These are phyloP conservation scores for Blumeriella jaapii DNA, from an alignment of 2,329 filamentous ascomycete species.

Conservation along the genomic window DNA sequence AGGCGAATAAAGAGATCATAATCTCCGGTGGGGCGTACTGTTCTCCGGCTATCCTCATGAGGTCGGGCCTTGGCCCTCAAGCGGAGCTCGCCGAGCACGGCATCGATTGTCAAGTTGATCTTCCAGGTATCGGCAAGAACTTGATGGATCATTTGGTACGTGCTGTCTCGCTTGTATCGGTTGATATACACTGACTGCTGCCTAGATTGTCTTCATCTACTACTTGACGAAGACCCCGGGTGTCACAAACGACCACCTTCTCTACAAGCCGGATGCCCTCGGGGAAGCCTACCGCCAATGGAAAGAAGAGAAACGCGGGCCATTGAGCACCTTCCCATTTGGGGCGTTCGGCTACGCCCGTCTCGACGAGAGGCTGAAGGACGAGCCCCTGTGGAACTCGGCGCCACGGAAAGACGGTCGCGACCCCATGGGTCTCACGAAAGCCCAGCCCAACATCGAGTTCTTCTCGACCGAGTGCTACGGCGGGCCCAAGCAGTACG, in stretches of 20 bases:
- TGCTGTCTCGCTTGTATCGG: constrained; percentile 5
- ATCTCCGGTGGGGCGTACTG: constrained; percentile 37
- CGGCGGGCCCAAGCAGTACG: constrained; percentile 46
- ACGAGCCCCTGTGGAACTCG: constrained; percentile 42
- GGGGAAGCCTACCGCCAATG: constrained; percentile 41
- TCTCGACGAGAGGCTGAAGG: constrained; percentile 45
- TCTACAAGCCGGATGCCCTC: constrained; percentile 42
- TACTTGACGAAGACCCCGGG: constrained; percentile 43
- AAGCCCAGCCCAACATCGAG: constrained; percentile 47
- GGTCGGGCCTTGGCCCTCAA: constrained; percentile 34
- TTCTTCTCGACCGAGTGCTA: constrained; percentile 53
- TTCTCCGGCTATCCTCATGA: constrained; percentile 36
- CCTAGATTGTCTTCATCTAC: constrained; percentile 44
- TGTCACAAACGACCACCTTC: constrained; percentile 44
- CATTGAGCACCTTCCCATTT: constrained; percentile 50
- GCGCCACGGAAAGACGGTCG: constrained; percentile 38
- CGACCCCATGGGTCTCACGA: constrained; percentile 50
- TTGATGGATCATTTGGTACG: constrained; percentile 43
- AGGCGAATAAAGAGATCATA: constrained; percentile 37
- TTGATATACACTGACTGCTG: constrained; percentile 3
- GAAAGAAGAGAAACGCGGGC: constrained; percentile 46
- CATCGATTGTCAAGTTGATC: constrained; percentile 42
- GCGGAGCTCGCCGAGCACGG: constrained; percentile 30
- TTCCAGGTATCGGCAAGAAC: constrained; percentile 53
- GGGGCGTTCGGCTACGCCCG: constrained; percentile 50